Base-by-base conservation (phyloP, 106 monocot genomes). In the Apostasia shenzhenica region DNA sequence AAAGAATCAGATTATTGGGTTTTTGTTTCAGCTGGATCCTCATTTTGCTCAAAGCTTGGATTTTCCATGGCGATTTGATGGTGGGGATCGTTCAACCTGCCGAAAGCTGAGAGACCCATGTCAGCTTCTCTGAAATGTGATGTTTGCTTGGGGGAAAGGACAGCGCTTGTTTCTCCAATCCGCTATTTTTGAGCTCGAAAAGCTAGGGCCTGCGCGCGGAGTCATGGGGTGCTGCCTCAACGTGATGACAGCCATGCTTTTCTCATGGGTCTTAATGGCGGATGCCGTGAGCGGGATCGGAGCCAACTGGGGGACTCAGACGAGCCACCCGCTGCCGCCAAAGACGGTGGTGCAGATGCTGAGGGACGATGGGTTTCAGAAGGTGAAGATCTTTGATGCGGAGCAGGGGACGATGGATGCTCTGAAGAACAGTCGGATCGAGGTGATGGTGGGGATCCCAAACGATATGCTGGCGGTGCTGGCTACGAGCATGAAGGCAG, bases 391-490 rank as follows among this genome's bases (percentile, higher is more conserved):
- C 14, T 94, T 94, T 66, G 94, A 94, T 65, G 94, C 90, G 0
- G 94, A 88, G 49, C 83, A 85, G 0, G 72, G 66, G 7, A 80
- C 68, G 41, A 66, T 94, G 77, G 62, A 14, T 42, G 91, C 88
- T 14, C 77, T 94, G 2, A 83, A 67, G 73, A 85, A 85, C 72
- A 88, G 78, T 48, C 81, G 88, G 41, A 80, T 94, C 13, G 83
- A 94, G 77, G 94, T 91, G 45, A 94, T 94, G 94, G 94, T 94
- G 1, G 91, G 94, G 61, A 91, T 94, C 67, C 94, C 94, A 2
- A 94, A 94, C 52, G 94, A 94, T 42, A 73, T 94, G 88, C 80
- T 94, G n/a, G 13, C 37, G 54, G 55, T 68, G 40, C 70, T 94
- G 14, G 85, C 94, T 3, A 69, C 83, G 8, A 85, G 70, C 14